Evolutionary conservation across 768 basidiomycete genomes (phyloP).

Genomic region (Artomyces pyxidatus): DNA sequence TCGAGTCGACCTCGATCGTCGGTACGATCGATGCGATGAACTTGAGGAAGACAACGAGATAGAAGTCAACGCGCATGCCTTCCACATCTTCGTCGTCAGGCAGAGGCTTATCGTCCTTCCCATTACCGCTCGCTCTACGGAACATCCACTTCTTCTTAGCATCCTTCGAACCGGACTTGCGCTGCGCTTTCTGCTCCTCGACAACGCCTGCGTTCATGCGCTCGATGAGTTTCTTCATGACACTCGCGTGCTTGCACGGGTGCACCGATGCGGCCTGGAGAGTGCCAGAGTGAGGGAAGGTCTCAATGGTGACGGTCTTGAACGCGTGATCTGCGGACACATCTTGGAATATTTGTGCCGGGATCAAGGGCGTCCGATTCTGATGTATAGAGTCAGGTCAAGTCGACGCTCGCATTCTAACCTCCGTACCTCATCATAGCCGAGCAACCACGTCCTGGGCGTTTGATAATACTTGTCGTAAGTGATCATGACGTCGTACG

Average conservation of each 20-base stretch:
- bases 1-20: constrained; percentile 97
- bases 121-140: constrained; percentile 53
- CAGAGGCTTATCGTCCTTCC: constrained; percentile 41
- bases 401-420: not conserved
- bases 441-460: constrained; percentile 94
- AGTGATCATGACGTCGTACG: constrained; percentile 99
- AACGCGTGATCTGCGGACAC: constrained; percentile 94
- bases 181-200: constrained; percentile 70
- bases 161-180: constrained; percentile 42
- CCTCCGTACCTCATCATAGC: constrained; percentile 82
- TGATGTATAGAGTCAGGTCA: constrained; percentile 23
- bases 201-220: constrained; percentile 90
- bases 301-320: constrained; percentile 98
- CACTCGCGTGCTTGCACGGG: constrained; percentile 96
- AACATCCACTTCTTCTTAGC: constrained; percentile 76
- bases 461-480: constrained; percentile 99
- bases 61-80: constrained; percentile 96
- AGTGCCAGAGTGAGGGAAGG: constrained; percentile 87
- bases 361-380: constrained; percentile 85
- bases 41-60: constrained; percentile 97
- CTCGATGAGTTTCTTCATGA: constrained; percentile 99
- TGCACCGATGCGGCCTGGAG: constrained; percentile 91
- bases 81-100: constrained; percentile 68
- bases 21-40: constrained; percentile 97
- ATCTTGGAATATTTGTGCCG: constrained; percentile 92